Conservation (phyloP, 768 basidiomycete species). For the Pisolithus microcarpus region DNA sequence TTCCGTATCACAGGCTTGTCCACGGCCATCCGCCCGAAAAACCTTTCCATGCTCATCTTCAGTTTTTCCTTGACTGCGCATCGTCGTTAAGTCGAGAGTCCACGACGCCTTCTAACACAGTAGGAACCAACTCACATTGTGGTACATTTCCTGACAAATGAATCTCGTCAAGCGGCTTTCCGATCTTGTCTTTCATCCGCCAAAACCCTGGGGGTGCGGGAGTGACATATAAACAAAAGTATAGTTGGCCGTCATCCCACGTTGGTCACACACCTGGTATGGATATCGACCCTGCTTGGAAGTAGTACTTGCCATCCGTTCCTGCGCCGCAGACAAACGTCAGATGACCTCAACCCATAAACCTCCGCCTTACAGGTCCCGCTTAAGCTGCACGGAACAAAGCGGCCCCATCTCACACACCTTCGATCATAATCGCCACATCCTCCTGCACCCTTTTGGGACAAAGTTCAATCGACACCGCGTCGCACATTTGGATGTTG, state of each 20-base stretch:
- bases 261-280: constrained; percentile 44
- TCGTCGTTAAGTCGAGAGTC: constrained; percentile 2
- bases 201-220: constrained; percentile 49
- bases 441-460: constrained; percentile 47
- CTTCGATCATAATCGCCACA: constrained; percentile 55
- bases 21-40: constrained; percentile 58
- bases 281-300: constrained; percentile 66
- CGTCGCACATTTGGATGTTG: constrained; percentile 3
- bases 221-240: neutral
- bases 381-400: neutral
- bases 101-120: neutral
- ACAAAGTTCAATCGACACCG: neutral
- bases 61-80: constrained; percentile 52
- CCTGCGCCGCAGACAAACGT: constrained; percentile 31
- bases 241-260: neutral
- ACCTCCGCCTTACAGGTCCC: neutral
- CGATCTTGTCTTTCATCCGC: constrained; percentile 73
- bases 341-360: constrained; percentile 8
- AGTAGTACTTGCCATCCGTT: constrained; percentile 61
- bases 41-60: constrained; percentile 57
- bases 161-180: constrained; percentile 63
- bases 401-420: constrained; percentile 19
- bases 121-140: constrained; percentile 43
- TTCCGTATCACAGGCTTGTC: constrained; percentile 63
- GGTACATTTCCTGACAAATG: constrained; percentile 67